These are phyloP conservation scores for Saussurea involucrata DNA, from an alignment of 129 eudicot genomes.

Conservation along the genomic window DNA sequence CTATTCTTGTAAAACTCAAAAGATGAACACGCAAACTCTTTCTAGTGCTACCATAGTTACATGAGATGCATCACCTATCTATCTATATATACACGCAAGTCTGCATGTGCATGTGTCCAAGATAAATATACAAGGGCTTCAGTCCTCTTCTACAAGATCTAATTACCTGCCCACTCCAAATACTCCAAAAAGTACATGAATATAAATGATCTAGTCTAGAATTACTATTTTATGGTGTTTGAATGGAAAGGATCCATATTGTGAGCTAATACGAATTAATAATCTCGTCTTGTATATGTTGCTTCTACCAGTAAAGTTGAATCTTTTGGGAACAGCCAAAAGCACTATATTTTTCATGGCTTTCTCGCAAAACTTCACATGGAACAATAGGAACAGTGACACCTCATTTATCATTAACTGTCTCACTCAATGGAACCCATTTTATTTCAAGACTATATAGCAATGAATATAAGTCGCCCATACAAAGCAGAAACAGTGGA, in stretches of 20 bases:
- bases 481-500: slow-evolving; percentile 9
- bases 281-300: neutral
- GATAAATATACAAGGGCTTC: too few relatives aligned
- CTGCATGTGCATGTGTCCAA: too few relatives aligned
- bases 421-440: neutral
- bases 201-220: neutral
- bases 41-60: too few relatives aligned
- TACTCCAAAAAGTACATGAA: neutral
- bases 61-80: too few relatives aligned
- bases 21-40: too few relatives aligned
- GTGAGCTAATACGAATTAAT: neutral
- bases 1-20: neutral
- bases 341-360: neutral
- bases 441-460: neutral
- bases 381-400: neutral
- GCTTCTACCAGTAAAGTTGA: neutral
- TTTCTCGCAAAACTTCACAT: neutral
- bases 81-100: too few relatives aligned
- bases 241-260: neutral
- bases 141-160: too few relatives aligned
- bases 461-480: neutral
- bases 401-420: neutral
- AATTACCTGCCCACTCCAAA: neutral
- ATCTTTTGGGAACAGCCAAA: neutral
- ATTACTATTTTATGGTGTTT: neutral